Percentiles rank a stretch among this genome's conserved stretches.
Conservation (phyloP, 192 early-diverging fungal species). For the Linnemannia elongata region DNA sequence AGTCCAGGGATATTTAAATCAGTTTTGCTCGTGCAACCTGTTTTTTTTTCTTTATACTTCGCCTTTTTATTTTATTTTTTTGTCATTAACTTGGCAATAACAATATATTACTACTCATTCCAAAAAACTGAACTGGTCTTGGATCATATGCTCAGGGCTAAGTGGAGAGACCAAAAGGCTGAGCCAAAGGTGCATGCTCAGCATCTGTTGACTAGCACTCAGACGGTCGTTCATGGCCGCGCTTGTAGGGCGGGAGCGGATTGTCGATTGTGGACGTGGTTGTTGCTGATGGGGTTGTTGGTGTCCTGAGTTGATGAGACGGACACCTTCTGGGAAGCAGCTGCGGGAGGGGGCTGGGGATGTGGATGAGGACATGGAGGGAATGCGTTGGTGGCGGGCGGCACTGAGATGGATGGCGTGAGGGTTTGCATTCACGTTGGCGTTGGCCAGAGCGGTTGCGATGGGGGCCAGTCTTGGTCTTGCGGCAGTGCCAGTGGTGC, state of each 20-base stretch:
- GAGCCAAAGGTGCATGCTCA: constrained; percentile 56
- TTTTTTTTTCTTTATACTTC: too few species aligned
- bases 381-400: background rate
- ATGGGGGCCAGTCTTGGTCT: constrained; percentile 15
- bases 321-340: constrained; percentile 30
- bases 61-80: too few species aligned
- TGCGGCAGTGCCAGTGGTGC: background rate
- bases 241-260: constrained; percentile 24
- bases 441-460: constrained; percentile 13
- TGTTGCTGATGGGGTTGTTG: background rate
- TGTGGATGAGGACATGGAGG: background rate
- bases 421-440: background rate
- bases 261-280: background rate
- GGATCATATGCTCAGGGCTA: constrained; percentile 45
- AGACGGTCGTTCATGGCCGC: background rate
- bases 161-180: constrained; percentile 48
- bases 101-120: background rate
- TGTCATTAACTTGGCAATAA: too few species aligned
- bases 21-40: too few species aligned
- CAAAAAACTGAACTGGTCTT: constrained; percentile 31
- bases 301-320: background rate
- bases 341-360: background rate
- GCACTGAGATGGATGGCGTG: background rate
- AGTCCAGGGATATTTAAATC: too few species aligned
- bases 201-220: constrained; percentile 45